A percentile compares a stretch with the other conserved stretches of the same genome.
These are phyloP conservation scores for Eucalyptus lansdowneana DNA, from an alignment of 345 rosid genomes.

Conservation along the genomic window DNA sequence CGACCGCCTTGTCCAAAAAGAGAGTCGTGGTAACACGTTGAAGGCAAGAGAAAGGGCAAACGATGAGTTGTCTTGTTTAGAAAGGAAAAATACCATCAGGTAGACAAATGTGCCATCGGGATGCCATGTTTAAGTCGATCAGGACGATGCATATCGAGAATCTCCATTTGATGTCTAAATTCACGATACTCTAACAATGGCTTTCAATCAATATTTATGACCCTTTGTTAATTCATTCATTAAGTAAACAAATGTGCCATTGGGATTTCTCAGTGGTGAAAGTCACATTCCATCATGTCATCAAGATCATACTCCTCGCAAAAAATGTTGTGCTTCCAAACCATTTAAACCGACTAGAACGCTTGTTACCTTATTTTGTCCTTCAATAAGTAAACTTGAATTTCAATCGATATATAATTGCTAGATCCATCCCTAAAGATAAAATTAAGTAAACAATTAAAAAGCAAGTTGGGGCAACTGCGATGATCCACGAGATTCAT, in stretches of 20 bases:
- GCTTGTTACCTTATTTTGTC: not conserved
- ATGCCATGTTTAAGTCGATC: not conserved
- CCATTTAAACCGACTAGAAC: rapidly evolving
- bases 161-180: not conserved
- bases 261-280: not conserved
- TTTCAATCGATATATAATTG: not conserved
- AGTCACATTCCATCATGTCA: not conserved
- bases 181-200: not conserved
- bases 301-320: rapidly evolving
- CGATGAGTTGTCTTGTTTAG: too few relatives aligned
- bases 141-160: rapidly evolving
- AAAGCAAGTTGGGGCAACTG: not conserved
- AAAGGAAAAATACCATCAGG: too few relatives aligned
- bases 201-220: not conserved
- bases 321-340: rapidly evolving
- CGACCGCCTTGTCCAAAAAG: not conserved
- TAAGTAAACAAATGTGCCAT: not conserved
- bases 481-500: not conserved
- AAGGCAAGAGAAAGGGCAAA: not conserved
- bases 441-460: not conserved
- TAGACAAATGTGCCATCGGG: too few relatives aligned
- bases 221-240: not conserved
- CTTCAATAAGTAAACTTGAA: not conserved
- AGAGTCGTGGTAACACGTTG: not conserved
- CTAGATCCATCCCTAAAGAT: not conserved